Percentiles rank a stretch among this genome's conserved stretches.
phyloP scores from a whole-genome alignment of 2,329 filamentous ascomycete genomes.

The Malbranchea zuffiana region DNA sequence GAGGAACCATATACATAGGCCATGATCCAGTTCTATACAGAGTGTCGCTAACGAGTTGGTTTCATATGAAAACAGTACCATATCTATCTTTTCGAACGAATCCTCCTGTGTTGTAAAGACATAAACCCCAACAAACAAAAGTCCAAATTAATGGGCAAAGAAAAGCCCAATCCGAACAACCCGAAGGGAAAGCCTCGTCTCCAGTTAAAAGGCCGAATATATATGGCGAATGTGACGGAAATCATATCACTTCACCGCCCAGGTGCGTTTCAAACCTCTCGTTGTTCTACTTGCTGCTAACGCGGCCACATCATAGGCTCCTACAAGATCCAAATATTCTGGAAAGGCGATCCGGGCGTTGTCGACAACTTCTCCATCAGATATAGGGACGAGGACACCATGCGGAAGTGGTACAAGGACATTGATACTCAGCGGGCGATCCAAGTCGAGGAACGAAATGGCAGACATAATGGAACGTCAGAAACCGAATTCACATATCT shows the following conservation, averaged over 20 bases:
- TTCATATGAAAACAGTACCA: conserved; percentile 87
- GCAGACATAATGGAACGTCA: conserved; percentile 44
- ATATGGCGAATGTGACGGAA: conserved; percentile 98
- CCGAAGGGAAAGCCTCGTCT: conserved; percentile 64
- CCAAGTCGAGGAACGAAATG: conserved; percentile 45
- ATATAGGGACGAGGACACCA: conserved; percentile 79
- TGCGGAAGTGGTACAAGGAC: conserved; percentile 82
- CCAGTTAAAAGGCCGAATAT: conserved; percentile 92
- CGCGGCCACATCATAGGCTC: conserved; percentile 48
- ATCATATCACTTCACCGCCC: conserved; percentile 79
- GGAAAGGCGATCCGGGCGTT: conserved; percentile 80
- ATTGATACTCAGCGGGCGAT: conserved; percentile 62
- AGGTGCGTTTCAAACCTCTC: conserved; percentile 46
- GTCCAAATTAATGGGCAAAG: conserved; percentile 54
- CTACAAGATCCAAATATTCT: conserved; percentile 94
- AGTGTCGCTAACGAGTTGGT: too few relatives aligned
- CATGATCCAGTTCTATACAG: too few relatives aligned
- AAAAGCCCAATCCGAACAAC: conserved; percentile 54
- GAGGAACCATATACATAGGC: too few relatives aligned
- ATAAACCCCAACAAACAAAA: conserved; percentile 72
- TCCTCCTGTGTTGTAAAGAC: conserved; percentile 94
- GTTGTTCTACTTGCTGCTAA: background rate
- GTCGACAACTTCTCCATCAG: conserved; percentile 95
- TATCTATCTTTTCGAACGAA: conserved; percentile 93
- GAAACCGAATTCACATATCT: conserved; percentile 73